These are phyloP conservation scores for Puccinia hordei DNA, from an alignment of 1,284 basidiomycete genomes.

Conservation along the genomic window DNA sequence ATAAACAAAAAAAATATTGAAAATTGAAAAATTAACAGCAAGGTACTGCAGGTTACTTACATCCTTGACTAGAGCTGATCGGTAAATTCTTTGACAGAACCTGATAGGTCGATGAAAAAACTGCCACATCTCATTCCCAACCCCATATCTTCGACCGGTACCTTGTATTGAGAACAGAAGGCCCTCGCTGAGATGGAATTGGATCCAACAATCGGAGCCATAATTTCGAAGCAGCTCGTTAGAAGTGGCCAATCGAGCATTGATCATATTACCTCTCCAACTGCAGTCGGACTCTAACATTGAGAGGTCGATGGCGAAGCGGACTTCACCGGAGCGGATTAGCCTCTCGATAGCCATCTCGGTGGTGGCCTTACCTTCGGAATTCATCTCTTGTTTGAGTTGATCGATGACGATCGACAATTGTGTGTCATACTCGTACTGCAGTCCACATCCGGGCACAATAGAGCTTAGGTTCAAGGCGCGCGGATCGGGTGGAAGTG, in stretches of 20 bases:
- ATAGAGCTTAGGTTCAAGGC: constrained; percentile 13
- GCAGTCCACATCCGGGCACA: neutral
- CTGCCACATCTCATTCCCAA: constrained; percentile 34
- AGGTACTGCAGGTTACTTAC: neutral
- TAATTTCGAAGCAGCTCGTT: constrained; percentile 28
- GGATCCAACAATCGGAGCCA: constrained; percentile 46
- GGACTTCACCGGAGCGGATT: constrained; percentile 6
- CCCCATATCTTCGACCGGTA: neutral
- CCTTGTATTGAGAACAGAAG: constrained; percentile 1
- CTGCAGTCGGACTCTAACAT: neutral
- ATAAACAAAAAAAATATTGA: neutral
- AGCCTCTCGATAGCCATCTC: neutral
- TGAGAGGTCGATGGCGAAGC: constrained; percentile 32
- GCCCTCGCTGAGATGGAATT: neutral
- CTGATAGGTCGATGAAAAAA: constrained; percentile 20
- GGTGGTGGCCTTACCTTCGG: neutral
- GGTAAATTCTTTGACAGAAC: constrained; percentile 22
- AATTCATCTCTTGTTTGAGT: neutral
- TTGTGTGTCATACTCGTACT: constrained; percentile 3
- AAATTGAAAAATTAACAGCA: no score
- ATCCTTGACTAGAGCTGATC: constrained; percentile 35
- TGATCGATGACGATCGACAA: constrained; percentile 8
- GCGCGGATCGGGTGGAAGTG: constrained; percentile 28
- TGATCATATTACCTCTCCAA: neutral
- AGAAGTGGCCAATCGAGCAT: neutral